phyloP scores from a whole-genome alignment of 441 rosid species.

The Arabidopsis lyrata region DNA sequence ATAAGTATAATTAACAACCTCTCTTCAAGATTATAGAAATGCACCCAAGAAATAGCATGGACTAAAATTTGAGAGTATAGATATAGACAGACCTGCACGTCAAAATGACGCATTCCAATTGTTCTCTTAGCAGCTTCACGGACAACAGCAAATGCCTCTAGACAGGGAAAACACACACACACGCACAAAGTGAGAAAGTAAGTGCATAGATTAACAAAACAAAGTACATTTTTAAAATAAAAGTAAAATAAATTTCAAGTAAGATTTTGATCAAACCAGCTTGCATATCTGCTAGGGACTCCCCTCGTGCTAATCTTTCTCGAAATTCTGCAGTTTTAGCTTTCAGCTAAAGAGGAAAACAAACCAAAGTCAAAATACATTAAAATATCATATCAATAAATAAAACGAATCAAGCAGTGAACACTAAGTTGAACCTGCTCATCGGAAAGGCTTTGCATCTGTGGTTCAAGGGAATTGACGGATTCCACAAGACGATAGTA shows the following conservation, averaged over 20 bases:
- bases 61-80: constrained; percentile 3
- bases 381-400: constrained; percentile 15
- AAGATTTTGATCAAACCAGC: constrained; percentile 60
- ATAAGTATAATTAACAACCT: constrained; percentile 29
- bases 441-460: constrained; percentile 65
- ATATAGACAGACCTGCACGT: constrained; percentile 74
- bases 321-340: constrained; percentile 82
- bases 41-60: constrained; percentile 2
- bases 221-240: constrained; percentile 12
- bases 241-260: neutral
- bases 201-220: neutral
- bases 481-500: constrained; percentile 78
- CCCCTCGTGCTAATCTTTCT: constrained; percentile 67
- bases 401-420: constrained; percentile 6
- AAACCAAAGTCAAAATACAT: constrained; percentile 32
- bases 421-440: constrained; percentile 66
- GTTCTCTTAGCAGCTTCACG: constrained; percentile 98
- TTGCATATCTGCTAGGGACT: constrained; percentile 83
- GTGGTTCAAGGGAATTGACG: constrained; percentile 72
- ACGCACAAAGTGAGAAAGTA: constrained; percentile 16
- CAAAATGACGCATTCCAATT: constrained; percentile 99
- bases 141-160: constrained; percentile 96
- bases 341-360: constrained; percentile 57
- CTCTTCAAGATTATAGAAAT: constrained; percentile 21
- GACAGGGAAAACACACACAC: constrained; percentile 11